These are phyloP conservation scores for Fusarium mundagurra DNA, from an alignment of 2,329 filamentous ascomycete species.

Conservation along the genomic window DNA sequence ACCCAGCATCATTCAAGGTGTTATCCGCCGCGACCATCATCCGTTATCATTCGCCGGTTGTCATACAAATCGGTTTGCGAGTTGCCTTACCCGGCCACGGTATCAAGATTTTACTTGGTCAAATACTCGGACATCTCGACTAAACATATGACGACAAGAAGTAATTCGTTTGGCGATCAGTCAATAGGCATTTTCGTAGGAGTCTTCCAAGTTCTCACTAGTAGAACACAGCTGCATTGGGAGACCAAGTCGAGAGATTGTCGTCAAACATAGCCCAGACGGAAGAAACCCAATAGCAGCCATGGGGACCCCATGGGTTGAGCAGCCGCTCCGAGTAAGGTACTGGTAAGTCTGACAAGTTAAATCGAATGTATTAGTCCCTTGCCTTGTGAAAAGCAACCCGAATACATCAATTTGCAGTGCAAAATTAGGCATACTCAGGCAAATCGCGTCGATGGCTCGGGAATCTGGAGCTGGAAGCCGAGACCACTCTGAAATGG, in stretches of 20 bases:
- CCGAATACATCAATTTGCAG: not conserved
- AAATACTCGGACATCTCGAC: not conserved
- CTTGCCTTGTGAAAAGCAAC: fast-evolving
- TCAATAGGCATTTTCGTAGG: not conserved
- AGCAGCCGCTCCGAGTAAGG: not conserved
- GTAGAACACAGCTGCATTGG: fast-evolving
- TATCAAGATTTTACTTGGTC: fast-evolving
- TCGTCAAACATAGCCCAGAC: not conserved
- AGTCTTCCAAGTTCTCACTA: fast-evolving
- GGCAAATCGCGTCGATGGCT: not conserved
- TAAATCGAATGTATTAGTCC: too few relatives aligned
- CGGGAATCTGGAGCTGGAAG: too few relatives aligned
- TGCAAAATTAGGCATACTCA: not conserved
- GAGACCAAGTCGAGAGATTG: fast-evolving
- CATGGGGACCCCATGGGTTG: not conserved
- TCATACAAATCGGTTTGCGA: not conserved
- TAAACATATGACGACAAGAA: not conserved
- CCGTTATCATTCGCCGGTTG: too few relatives aligned
- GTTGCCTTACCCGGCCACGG: not conserved
- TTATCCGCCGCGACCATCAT: not conserved
- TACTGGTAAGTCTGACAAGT: not conserved
- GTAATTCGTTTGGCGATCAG: not conserved
- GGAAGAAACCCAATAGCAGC: not conserved
- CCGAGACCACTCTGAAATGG: not conserved
- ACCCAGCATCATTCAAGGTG: not conserved